These are phyloP conservation scores for Apiotrichum porosum DNA, from an alignment of 1,284 basidiomycete species.

Conservation along the genomic window DNA sequence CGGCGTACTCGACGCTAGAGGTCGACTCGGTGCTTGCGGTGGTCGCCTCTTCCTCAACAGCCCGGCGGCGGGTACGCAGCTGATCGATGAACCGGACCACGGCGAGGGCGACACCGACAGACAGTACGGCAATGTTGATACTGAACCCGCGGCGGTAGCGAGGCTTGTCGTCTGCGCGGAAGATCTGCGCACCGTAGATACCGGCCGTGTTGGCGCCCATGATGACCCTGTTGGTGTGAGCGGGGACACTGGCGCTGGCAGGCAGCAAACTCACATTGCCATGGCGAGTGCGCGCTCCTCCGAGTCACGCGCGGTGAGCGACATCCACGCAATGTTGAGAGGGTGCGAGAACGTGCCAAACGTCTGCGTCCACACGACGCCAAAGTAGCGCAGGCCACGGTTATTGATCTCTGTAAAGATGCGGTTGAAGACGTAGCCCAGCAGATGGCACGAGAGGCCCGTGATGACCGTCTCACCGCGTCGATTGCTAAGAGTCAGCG, in stretches of 20 bases:
- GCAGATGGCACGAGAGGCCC: slow-evolving; percentile 23
- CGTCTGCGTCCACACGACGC: slow-evolving; percentile 27
- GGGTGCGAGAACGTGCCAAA: slow-evolving; percentile 34
- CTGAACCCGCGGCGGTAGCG: slow-evolving; percentile 29
- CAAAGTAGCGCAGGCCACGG: slow-evolving; percentile 24
- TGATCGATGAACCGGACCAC: slow-evolving; percentile 14
- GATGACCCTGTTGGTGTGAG: no score
- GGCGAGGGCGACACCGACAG: slow-evolving; percentile 21
- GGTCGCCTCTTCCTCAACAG: neutral
- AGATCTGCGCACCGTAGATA: slow-evolving; percentile 35
- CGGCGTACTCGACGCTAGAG: no score
- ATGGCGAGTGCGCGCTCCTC: slow-evolving; percentile 29
- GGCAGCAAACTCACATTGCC: no score
- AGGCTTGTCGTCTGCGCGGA: slow-evolving; percentile 32
- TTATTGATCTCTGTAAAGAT: slow-evolving; percentile 18
- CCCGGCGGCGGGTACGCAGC: neutral
- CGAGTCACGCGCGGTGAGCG: slow-evolving; percentile 21
- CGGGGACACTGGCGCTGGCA: no score
- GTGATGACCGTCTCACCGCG: slow-evolving; percentile 26
- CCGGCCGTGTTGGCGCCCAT: slow-evolving; percentile 34
- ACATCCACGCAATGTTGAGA: slow-evolving; percentile 32
- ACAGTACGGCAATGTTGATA: slow-evolving; percentile 25
- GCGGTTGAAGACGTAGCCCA: slow-evolving; percentile 30
- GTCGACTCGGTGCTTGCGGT: neutral
- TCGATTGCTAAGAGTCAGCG: slow-evolving; percentile 15